Base-by-base conservation (phyloP, 345 rosid species). In the Tarenaya hassleriana region DNA sequence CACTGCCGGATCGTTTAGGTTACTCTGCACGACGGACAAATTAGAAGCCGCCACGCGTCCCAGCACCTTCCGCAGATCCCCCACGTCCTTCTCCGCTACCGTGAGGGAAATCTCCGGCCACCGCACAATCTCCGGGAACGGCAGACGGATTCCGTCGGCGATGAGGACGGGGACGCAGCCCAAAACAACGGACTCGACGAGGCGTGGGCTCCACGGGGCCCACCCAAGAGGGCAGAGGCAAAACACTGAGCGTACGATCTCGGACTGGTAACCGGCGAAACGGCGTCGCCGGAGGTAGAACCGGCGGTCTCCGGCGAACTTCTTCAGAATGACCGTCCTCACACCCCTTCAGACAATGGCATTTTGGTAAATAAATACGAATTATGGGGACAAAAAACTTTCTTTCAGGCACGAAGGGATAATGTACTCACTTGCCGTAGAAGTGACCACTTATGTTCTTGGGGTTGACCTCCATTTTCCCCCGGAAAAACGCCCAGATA, bases 121-220 rank as follows among this genome's bases (percentile, higher is more conserved):
- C 9, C 69, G 81, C 1, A 88, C 79, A 11, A 76, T 71, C 24
- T 58, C 59, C 4, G 79, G 59, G 66, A 92, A 92, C 1, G 98
- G 96, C 34, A 92, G 49, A 40, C 78, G 74, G 47, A 92, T 83
- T 11, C 85, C 98, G 19, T 92, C 95, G 0, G 98, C 96, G 7
- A 88, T 81, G 3, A 88, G 75, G 8, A 92, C 96, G 7, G 98
- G 98, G 16, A 92, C 83, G 50, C 98, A 92, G 0, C 98, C 98
- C 42, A 92, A 73, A 0, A 73, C 88, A 3, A 80, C 91, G 0
- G 98, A 81, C 57, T 92, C 98, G 9, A 88, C 96, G 8, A 92
- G 75, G 52, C 98, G 59, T 0, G 98, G 98, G 58, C 96, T 92
- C 98, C 98, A 92, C 0, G 98, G 98, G 55, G 98, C 98, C 98